Conservation (phyloP, 1,284 basidiomycete genomes). For the Meira nashicola region DNA sequence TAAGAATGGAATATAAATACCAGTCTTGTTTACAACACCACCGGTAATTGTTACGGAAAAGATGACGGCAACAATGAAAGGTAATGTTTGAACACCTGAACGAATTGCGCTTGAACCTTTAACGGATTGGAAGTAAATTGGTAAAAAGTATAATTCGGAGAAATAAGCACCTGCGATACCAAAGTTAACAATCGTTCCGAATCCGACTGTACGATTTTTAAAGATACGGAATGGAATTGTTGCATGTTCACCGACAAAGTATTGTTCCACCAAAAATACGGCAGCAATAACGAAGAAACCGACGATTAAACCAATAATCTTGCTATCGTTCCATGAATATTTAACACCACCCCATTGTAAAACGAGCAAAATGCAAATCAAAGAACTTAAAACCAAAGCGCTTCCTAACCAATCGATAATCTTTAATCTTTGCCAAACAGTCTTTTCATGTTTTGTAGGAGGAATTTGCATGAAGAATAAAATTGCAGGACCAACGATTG, state of each 20-base stretch:
- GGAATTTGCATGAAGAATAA: constrained; percentile 25
- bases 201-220: constrained; percentile 26
- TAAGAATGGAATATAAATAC: constrained; percentile 33
- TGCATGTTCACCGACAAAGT: constrained; percentile 40
- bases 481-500: constrained; percentile 28
- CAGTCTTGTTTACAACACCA: constrained; percentile 24
- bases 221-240: constrained; percentile 47
- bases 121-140: constrained; percentile 38
- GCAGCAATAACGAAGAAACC: constrained; percentile 27
- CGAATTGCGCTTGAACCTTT: constrained; percentile 34
- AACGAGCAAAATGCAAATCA: constrained; percentile 49
- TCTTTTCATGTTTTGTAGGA: background rate
- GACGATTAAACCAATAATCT: constrained; percentile 45
- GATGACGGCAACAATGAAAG: constrained; percentile 43
- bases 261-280: constrained; percentile 33
- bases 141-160: constrained; percentile 24
- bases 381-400: constrained; percentile 30
- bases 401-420: constrained; percentile 48
- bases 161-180: constrained; percentile 26
- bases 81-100: constrained; percentile 43
- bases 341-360: constrained; percentile 40
- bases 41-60: constrained; percentile 36
- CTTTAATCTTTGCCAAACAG: constrained; percentile 17
- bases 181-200: constrained; percentile 38
- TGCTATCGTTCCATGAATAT: constrained; percentile 34